A percentile compares a stretch with the other conserved stretches of the same genome.
Conservation (phyloP, 1,284 basidiomycete species). For the Ganoderma boninense region DNA sequence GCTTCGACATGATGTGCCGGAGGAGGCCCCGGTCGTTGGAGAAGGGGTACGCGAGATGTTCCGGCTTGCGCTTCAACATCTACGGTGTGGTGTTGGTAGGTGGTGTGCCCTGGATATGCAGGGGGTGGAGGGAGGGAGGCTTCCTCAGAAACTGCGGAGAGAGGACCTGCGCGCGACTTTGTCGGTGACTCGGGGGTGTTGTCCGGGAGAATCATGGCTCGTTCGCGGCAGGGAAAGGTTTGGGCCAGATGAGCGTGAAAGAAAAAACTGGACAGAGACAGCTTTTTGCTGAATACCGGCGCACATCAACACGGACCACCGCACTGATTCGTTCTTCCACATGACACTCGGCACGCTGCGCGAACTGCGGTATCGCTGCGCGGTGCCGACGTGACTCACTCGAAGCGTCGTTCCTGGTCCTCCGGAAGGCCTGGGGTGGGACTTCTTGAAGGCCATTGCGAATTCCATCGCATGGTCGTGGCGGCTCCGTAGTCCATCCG, state of each 20-base stretch:
- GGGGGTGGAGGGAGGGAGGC: constrained; percentile 31
- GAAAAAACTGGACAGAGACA: neutral
- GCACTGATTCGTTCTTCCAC: constrained; percentile 12
- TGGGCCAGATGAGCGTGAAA: neutral
- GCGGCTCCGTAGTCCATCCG: constrained; percentile 4
- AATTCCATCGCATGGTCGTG: constrained; percentile 8
- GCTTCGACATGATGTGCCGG: constrained; percentile 12
- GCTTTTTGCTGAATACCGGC: neutral
- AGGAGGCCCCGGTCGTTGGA: constrained; percentile 5
- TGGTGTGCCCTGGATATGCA: constrained; percentile 30
- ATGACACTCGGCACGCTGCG: constrained; percentile 20
- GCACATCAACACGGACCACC: neutral
- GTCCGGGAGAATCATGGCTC: constrained; percentile 41
- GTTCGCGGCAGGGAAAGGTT: neutral
- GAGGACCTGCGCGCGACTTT: constrained; percentile 29
- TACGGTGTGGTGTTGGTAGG: constrained; percentile 8
- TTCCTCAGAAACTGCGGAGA: constrained; percentile 20
- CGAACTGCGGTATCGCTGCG: constrained; percentile 25
- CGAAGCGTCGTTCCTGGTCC: neutral
- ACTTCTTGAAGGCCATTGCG: neutral
- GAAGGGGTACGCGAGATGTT: constrained; percentile 9
- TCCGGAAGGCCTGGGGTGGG: neutral
- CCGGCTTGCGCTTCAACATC: constrained; percentile 21
- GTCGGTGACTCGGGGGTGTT: constrained; percentile 35
- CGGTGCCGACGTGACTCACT: constrained; percentile 15